phyloP scores from a whole-genome alignment of 257 asterid species.

The Nicotiana undulata region DNA sequence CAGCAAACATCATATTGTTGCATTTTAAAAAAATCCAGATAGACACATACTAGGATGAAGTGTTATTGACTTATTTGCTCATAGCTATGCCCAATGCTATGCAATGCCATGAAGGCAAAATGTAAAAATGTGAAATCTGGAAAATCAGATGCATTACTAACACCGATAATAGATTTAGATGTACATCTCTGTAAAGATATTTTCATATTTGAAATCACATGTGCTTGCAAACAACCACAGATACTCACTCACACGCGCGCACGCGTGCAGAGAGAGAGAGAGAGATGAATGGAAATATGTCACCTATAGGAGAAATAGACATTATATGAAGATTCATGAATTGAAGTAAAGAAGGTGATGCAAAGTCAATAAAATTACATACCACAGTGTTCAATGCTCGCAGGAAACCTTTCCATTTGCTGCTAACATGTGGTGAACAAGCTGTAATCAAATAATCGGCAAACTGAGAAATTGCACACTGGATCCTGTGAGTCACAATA shows the following conservation, averaged over 20 bases:
- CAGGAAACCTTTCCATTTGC: slow-evolving; percentile 44
- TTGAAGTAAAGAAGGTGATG: neutral
- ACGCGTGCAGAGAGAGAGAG: neutral
- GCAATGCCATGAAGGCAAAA: neutral
- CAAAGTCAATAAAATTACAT: slow-evolving; percentile 7
- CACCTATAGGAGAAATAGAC: neutral
- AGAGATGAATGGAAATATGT: neutral
- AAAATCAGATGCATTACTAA: neutral
- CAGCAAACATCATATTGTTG: neutral
- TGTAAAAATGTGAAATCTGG: neutral
- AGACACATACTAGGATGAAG: neutral
- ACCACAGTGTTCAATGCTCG: slow-evolving; percentile 70
- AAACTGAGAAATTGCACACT: slow-evolving; percentile 48
- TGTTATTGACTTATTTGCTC: neutral
- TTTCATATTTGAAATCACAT: neutral
- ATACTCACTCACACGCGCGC: too few species aligned
- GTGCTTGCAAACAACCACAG: neutral
- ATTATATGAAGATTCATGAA: neutral
- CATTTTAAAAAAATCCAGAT: neutral
- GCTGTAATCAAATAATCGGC: slow-evolving; percentile 42
- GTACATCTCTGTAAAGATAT: neutral
- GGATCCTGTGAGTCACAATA: slow-evolving; percentile 75
- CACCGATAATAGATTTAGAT: neutral
- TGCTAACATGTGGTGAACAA: slow-evolving; percentile 30
- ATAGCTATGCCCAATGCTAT: neutral